Base-by-base conservation (phyloP, 768 basidiomycete genomes). In the Xanthoconium purpureum region DNA sequence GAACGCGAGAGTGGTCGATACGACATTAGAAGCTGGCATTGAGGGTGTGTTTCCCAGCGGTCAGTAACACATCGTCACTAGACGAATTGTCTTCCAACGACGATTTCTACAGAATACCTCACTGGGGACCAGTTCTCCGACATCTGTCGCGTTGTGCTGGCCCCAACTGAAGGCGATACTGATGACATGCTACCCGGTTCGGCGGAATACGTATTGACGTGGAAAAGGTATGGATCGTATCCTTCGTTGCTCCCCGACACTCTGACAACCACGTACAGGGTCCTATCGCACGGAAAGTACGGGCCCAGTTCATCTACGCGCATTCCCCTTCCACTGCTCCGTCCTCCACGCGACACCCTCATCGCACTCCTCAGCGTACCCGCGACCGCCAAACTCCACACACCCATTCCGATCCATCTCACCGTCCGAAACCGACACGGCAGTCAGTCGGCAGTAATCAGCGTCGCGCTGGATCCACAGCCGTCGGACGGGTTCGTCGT, bases 401-500 rank as follows among this genome's bases (percentile, higher is more conserved):
- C 71, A 2, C 84, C 86, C 0, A 68, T 85, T 17, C 67, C 77
- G 4, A 76, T 92, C 30, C 72, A 77, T 48, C 69, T 88, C 48
- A 80, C 75, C 58, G 70, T 89, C 56, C 83, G 93, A 65, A 91
- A 91, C 68, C 73, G 81, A 53, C 79, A 86, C 56, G 77, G 80
- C 4, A 75, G 75, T 9, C 80, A 84, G 36, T 82, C 91, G 3
- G 87, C 88, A 1, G 85, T 85, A 59, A 71, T 95, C 35, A 76
- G 82, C 12, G 78, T 94, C 10, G 82, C 87, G 35, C 77, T 94
- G 30, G 93, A 96, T 52, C 78, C 84, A 1, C 85, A 87, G 57
- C 60, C 73, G 15, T 72, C 79, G 13, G 90, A 91, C 40, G 77
- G 80, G n/a, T 96, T 97, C 70, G 83, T 94, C 15, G 82, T 94